These are phyloP conservation scores for Syzygium syzygioides DNA, from an alignment of 441 rosid genomes.

Conservation along the genomic window DNA sequence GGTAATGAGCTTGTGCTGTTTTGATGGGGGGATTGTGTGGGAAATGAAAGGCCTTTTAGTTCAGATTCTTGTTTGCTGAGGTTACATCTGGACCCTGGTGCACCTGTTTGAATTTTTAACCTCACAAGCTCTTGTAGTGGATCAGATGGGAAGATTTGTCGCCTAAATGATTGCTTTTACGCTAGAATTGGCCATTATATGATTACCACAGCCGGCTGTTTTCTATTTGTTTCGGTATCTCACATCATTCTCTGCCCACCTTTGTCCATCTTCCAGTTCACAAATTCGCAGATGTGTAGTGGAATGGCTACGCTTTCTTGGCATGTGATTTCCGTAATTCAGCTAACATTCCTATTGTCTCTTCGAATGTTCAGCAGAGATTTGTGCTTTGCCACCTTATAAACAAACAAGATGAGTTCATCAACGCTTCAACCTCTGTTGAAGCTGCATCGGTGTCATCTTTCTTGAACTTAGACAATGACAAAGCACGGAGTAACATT, in stretches of 20 bases:
- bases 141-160: neutral
- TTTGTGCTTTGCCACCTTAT: neutral
- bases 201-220: neutral
- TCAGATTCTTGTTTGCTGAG: neutral
- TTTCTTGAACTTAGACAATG: neutral
- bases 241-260: neutral
- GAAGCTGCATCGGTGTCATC: neutral
- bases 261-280: neutral
- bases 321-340: neutral
- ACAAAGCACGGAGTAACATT: neutral
- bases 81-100: neutral
- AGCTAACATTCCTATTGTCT: neutral
- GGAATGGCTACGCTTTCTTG: neutral
- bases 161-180: neutral
- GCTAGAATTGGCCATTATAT: neutral
- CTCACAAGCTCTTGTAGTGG: neutral
- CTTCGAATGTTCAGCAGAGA: neutral
- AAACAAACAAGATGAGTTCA: neutral
- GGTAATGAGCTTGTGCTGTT: neutral
- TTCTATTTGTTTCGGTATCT: neutral
- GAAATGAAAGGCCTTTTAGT: neutral
- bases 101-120: neutral
- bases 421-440: neutral
- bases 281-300: neutral
- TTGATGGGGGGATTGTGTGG: neutral